phyloP scores from a whole-genome alignment of 805 yeast genomes.

The Ogataea trehalophila region DNA sequence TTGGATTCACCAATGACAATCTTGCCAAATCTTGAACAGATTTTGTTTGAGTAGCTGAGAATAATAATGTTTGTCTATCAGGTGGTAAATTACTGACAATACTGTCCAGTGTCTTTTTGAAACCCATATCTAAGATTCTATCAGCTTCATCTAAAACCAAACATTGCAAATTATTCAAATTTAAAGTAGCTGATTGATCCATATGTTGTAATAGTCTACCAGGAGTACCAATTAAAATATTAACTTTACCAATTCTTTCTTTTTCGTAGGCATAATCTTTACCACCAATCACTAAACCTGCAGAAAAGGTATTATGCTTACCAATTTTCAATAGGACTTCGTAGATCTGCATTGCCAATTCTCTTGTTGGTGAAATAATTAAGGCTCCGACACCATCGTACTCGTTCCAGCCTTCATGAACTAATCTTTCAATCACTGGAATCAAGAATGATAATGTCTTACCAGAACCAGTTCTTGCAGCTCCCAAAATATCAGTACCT shows the following conservation, averaged over 20 bases:
- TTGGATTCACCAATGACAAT: constrained; percentile 61
- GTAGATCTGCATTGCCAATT: constrained; percentile 84
- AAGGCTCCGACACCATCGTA: constrained; percentile 86
- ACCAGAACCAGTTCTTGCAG: constrained; percentile 90
- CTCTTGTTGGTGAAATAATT: constrained; percentile 89
- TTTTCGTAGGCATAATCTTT: constrained; percentile 79
- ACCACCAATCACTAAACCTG: constrained; percentile 92
- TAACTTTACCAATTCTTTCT: constrained; percentile 73
- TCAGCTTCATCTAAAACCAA: constrained; percentile 90
- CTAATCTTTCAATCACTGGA: constrained; percentile 70
- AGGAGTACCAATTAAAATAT: constrained; percentile 86
- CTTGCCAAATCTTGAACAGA: constrained; percentile 79
- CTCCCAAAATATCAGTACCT: constrained; percentile 77
- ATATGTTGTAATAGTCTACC: constrained; percentile 87
- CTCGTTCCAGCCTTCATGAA: constrained; percentile 70
- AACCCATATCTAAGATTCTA: constrained; percentile 90
- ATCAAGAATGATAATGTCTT: constrained; percentile 83
- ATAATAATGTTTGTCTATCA: constrained; percentile 75
- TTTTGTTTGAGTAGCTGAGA: constrained; percentile 88
- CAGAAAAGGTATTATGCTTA: constrained; percentile 66
- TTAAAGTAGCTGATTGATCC: constrained; percentile 83
- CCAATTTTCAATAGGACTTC: constrained; percentile 85
- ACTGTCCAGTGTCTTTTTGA: constrained; percentile 75
- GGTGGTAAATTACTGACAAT: constrained; percentile 75
- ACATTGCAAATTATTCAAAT: constrained; percentile 67